These are phyloP conservation scores for Teratosphaeria zuluensis DNA, from an alignment of 2,329 filamentous ascomycete genomes.

Conservation along the genomic window DNA sequence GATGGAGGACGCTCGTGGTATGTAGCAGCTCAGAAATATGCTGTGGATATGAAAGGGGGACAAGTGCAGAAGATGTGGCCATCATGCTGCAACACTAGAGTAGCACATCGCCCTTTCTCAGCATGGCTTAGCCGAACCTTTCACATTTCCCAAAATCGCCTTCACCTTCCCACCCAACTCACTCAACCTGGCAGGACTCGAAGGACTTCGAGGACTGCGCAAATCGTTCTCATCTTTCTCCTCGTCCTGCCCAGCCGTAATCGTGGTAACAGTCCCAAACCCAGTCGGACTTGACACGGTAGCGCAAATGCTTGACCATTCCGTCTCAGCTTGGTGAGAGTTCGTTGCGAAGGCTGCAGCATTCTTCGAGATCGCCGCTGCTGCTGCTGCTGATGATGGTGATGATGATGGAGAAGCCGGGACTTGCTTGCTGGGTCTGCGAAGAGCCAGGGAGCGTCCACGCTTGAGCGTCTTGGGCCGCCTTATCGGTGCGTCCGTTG, in stretches of 20 bases:
- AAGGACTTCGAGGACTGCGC: background rate
- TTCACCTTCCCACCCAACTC: background rate
- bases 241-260: background rate
- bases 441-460: background rate
- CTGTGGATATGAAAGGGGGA: no score
- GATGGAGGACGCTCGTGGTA: no score
- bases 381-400: background rate
- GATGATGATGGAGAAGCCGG: no score
- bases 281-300: background rate
- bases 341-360: no score
- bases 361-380: background rate
- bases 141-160: background rate
- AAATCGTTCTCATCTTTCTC: background rate
- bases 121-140: no score
- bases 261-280: background rate
- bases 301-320: background rate
- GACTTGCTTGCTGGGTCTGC: background rate
- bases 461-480: background rate
- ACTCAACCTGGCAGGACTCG: background rate
- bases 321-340: background rate
- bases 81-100: background rate
- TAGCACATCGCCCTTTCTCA: no score
- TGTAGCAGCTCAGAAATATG: no score
- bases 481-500: background rate
- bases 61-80: background rate